Base-by-base conservation (phyloP, 2,329 filamentous ascomycete genomes). In the Ascochyta rabiei region DNA sequence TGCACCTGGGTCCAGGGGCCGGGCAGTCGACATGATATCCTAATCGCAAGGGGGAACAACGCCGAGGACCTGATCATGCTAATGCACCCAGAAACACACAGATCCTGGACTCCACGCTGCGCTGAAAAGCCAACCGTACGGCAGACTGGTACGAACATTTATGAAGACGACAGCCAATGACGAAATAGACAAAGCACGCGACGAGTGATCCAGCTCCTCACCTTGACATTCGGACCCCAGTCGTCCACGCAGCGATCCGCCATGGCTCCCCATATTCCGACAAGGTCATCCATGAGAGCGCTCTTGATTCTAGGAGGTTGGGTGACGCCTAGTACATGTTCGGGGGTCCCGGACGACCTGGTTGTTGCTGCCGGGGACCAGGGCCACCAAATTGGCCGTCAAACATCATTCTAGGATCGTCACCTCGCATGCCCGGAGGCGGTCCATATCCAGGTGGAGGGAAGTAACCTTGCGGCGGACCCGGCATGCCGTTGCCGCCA, bases 321-420 rank as follows among this genome's bases (percentile, higher is more conserved):
- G 13, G 15, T 15, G 23, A 16, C 23, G 34, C 43, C 49, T 68
- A 72, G 55, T 71, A 71, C 69, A 71, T 71, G 47, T 69, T 71
- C 16, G 69, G 69, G 31, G 69, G 67, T 35, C 67, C 67, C 2
- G 67, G 70, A 40, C 70, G 61, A 31, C 68, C 64, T 26, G 46
- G 52, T 48, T 62, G 67, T 47, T 65, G 64, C 37, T 67, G 67
- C 45, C 67, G 48, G 4, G 63, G 66, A 35, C 59, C 66, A 13
- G 67, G 69, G n/a, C 65, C 70, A 7, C 64, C 68, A 42, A 71
- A 75, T 39, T 71, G 70, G 41, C 68, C 64, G 8, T 71, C 72
- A 34, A 74, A 73, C 71, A 75, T 72, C 64, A 74, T 68, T 34
- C 71, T 62, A 2, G 71, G 70, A 44, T 75, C 72, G 34, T 74